Evolutionary conservation across 331 rosid species (phyloP).

Genomic region (Spiraea crenata): DNA sequence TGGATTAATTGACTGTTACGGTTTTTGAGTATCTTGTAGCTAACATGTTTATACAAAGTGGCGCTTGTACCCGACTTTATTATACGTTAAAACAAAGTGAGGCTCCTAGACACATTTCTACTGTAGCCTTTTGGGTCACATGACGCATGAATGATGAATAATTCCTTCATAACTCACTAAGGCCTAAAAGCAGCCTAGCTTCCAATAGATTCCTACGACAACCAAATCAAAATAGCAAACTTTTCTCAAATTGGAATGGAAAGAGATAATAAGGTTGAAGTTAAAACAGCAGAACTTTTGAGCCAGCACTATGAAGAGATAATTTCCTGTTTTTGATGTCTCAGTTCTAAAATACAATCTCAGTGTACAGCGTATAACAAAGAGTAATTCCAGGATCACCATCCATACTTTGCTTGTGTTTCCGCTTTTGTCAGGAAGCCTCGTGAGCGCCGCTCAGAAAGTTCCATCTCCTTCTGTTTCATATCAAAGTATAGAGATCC

Average conservation of each 20-base stretch:
- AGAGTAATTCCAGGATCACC: constrained; percentile 47
- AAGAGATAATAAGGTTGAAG: background rate
- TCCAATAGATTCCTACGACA: background rate
- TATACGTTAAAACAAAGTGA: background rate
- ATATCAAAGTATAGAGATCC: constrained; percentile 73
- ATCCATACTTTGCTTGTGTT: constrained; percentile 95
- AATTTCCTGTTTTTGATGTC: background rate
- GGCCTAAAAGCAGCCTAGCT: background rate
- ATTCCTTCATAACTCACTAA: background rate
- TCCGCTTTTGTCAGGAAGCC: constrained; percentile 96
- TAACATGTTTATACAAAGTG: background rate
- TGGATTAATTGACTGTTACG: background rate
- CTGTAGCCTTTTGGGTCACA: background rate
- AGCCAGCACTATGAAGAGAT: background rate
- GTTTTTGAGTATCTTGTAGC: background rate
- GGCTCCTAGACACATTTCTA: background rate
- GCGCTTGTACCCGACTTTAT: too few species aligned
- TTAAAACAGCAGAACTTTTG: background rate
- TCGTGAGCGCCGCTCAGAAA: constrained; percentile 74
- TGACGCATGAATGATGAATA: background rate
- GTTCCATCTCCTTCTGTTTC: constrained; percentile 89
- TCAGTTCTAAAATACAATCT: background rate
- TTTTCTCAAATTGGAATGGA: background rate
- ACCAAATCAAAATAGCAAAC: background rate
- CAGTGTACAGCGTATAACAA: background rate